Percentiles rank a stretch among this genome's conserved stretches.
Evolutionary conservation across 306 rosid genomes (phyloP).

Genomic region (Vigna angularis): DNA sequence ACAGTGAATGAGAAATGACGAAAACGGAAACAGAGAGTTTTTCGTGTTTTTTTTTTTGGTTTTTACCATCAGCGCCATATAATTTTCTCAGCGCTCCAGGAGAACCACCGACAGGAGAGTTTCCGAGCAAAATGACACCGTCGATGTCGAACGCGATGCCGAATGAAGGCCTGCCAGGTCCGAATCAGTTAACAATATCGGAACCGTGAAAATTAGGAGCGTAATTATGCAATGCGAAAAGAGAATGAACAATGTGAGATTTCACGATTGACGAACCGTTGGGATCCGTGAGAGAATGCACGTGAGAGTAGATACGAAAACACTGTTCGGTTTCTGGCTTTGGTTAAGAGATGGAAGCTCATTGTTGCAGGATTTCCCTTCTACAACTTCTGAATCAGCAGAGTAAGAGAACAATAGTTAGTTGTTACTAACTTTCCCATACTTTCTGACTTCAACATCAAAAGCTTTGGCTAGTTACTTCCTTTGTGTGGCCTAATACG

Average conservation of each 20-base stretch:
- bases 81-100: constrained; percentile 67
- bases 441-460: neutral
- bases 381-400: neutral
- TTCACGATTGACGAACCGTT: constrained; percentile 58
- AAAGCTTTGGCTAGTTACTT: no score
- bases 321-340: constrained; percentile 39
- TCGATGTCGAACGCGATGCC: constrained; percentile 97
- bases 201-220: neutral
- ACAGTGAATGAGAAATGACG: neutral
- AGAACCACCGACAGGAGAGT: constrained; percentile 82
- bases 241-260: constrained; percentile 18
- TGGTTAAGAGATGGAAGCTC: constrained; percentile 61
- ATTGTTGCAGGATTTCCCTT: constrained; percentile 35
- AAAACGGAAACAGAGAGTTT: neutral
- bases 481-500: neutral
- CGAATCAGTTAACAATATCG: constrained; percentile 6
- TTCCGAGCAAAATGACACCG: constrained; percentile 84
- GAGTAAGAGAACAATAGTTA: neutral
- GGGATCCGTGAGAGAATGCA: constrained; percentile 59
- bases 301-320: constrained; percentile 45
- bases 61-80: constrained; percentile 63
- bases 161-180: constrained; percentile 58
- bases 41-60: no score
- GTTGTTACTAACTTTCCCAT: constrained; percentile 24
- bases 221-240: neutral